These are phyloP conservation scores for Kewa caespitosa DNA, from an alignment of 179 eudicot species.

Conservation along the genomic window DNA sequence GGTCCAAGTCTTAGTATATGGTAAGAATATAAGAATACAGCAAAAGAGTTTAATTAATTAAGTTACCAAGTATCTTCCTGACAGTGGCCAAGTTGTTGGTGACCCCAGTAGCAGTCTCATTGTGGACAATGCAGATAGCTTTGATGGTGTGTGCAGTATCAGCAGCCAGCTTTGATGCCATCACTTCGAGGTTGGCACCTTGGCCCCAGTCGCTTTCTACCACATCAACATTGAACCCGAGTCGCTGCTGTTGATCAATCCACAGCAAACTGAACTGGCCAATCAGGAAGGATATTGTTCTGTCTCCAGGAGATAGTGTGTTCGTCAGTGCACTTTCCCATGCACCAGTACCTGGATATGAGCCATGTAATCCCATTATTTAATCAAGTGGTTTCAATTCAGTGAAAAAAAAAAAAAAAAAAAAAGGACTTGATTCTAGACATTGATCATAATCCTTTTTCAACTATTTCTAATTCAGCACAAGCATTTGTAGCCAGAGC, in stretches of 20 bases:
- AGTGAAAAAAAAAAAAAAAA: too few species aligned
- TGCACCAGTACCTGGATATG: constrained; percentile 85
- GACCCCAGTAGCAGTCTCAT: constrained; percentile 98
- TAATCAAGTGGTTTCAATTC: not conserved
- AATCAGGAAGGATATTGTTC: constrained; percentile 77
- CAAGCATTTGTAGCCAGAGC: too few species aligned
- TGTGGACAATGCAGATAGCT: constrained; percentile 97
- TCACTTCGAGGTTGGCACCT: constrained; percentile 81
- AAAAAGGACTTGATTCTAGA: not conserved
- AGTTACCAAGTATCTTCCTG: constrained; percentile 78
- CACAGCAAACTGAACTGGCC: constrained; percentile 98
- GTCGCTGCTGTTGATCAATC: constrained; percentile 97
- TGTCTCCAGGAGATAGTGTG: constrained; percentile 93
- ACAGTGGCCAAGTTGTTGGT: constrained; percentile 95
- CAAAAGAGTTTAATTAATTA: not conserved
- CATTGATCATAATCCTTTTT: too few species aligned
- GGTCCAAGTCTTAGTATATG: not conserved
- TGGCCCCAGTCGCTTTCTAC: constrained; percentile 97
- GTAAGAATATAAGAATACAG: not conserved
- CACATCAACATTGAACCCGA: constrained; percentile 85
- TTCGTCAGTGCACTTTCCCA: constrained; percentile 99
- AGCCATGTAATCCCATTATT: not conserved
- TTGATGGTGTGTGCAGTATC: constrained; percentile 81
- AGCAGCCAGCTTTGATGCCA: constrained; percentile 84
- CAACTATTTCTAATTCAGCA: too few species aligned